Conservation (phyloP, 176 grass and related monocot genomes). For the Thinopyrum elongatum region DNA sequence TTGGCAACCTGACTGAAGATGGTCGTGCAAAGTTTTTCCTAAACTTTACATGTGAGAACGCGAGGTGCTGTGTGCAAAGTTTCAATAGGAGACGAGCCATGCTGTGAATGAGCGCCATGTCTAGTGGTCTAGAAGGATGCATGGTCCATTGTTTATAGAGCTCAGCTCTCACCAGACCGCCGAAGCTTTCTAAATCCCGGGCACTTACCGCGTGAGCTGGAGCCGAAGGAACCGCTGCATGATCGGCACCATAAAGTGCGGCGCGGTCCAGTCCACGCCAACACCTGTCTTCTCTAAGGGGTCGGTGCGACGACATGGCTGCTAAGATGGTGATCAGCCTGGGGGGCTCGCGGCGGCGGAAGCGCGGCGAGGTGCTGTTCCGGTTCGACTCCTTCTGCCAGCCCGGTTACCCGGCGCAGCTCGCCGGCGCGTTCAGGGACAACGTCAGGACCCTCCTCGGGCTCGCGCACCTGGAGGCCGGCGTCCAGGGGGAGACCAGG, state of each 20-base stretch:
- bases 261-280: not conserved
- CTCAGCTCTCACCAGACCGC: slow-evolving; percentile 24
- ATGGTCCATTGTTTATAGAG: slow-evolving; percentile 36
- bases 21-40: not conserved
- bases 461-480: slow-evolving; percentile 59
- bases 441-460: slow-evolving; percentile 62
- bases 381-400: slow-evolving; percentile 81
- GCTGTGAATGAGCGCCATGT: not conserved
- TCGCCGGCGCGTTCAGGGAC: slow-evolving; percentile 66
- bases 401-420: slow-evolving; percentile 61
- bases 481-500: slow-evolving; percentile 53
- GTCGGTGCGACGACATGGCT: slow-evolving; percentile 29
- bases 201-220: slow-evolving; percentile 49
- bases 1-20: not conserved
- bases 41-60: not conserved
- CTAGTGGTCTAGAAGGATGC: slow-evolving; percentile 41
- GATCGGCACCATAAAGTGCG: slow-evolving; percentile 33
- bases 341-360: slow-evolving; percentile 64
- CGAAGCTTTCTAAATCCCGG: slow-evolving; percentile 53
- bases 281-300: not conserved
- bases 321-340: slow-evolving; percentile 59
- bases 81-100: not conserved
- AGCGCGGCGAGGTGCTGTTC: slow-evolving; percentile 62
- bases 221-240: slow-evolving; percentile 16
- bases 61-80: not conserved